These are phyloP conservation scores for Penicillium sp. DNA, from an alignment of 2,329 filamentous ascomycete genomes.

Conservation along the genomic window DNA sequence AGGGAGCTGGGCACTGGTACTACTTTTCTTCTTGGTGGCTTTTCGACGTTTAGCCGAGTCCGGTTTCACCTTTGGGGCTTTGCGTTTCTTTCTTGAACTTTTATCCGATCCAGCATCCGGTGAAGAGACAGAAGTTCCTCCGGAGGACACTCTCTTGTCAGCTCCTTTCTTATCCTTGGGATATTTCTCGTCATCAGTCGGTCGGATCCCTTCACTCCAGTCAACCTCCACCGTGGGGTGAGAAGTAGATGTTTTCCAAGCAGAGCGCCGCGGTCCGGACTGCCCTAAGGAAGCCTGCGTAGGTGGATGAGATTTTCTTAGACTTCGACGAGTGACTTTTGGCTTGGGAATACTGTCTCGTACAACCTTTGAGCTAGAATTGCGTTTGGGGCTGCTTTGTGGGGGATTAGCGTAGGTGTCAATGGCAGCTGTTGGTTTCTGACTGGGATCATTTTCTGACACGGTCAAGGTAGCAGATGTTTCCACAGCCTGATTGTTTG, in stretches of 20 bases:
- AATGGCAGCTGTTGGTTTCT: neutral
- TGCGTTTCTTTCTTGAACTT: conserved; percentile 16
- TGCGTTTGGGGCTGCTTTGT: neutral
- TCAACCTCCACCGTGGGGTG: conserved; percentile 31
- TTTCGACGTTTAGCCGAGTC: conserved; percentile 23
- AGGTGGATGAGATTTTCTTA: conserved; percentile 9
- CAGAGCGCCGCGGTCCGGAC: conserved; percentile 20
- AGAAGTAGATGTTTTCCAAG: conserved; percentile 28
- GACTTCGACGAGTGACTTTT: neutral
- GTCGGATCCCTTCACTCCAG: conserved; percentile 41
- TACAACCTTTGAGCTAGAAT: neutral
- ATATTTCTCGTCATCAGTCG: conserved; percentile 31
- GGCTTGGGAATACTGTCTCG: neutral
- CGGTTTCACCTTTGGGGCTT: conserved; percentile 10
- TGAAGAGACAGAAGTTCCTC: conserved; percentile 27
- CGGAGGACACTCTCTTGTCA: conserved; percentile 1
- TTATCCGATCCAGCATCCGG: conserved; percentile 15
- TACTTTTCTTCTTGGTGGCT: neutral
- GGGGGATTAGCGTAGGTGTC: neutral
- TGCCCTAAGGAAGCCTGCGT: conserved; percentile 30
- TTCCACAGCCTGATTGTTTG: neutral
- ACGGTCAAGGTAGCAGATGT: neutral
- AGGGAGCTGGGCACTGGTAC: conserved; percentile 12
- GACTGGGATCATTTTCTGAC: neutral
- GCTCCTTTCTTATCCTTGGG: neutral